Conservation (phyloP, 768 basidiomycete species). For the Boletus reticuloceps region DNA sequence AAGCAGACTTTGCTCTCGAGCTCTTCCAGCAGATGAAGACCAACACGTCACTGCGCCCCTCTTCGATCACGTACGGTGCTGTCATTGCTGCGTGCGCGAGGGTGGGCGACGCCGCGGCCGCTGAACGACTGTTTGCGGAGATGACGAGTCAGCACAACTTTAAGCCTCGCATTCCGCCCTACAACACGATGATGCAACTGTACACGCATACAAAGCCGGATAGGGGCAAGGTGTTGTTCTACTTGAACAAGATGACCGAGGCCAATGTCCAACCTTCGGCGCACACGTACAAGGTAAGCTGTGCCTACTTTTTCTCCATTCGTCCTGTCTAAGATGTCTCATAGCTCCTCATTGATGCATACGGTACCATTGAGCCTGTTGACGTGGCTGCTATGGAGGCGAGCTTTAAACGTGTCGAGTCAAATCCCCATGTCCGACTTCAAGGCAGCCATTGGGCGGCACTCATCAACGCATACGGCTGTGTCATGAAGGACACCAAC, state of each 20-base stretch:
- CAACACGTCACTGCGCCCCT: slow-evolving; percentile 50
- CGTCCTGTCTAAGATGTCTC: not conserved
- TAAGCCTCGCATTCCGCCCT: slow-evolving; percentile 89
- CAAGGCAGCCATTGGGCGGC: slow-evolving; percentile 76
- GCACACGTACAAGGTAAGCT: slow-evolving; percentile 88
- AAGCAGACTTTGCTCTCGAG: slow-evolving; percentile 84
- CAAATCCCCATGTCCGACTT: slow-evolving; percentile 19
- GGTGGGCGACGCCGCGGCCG: slow-evolving; percentile 82
- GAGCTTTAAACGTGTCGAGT: slow-evolving; percentile 64
- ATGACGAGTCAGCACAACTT: slow-evolving; percentile 75
- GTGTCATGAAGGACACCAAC: slow-evolving; percentile 71
- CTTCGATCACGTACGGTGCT: slow-evolving; percentile 92
- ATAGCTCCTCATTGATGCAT: slow-evolving; percentile 84
- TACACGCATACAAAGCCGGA: slow-evolving; percentile 90
- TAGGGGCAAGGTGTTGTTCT: slow-evolving; percentile 71
- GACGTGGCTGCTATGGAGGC: slow-evolving; percentile 69
- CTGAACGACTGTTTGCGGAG: slow-evolving; percentile 81
- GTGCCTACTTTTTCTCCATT: not conserved
- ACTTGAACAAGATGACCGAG: slow-evolving; percentile 61
- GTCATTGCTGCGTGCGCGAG: slow-evolving; percentile 92
- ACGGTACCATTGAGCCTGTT: slow-evolving; percentile 82
- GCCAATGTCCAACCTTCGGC: slow-evolving; percentile 72
- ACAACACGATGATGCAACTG: slow-evolving; percentile 99
- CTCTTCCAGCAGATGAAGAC: slow-evolving; percentile 88
- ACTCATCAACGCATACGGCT: slow-evolving; percentile 87